These are phyloP conservation scores for Serendipita sp. DNA, from an alignment of 768 basidiomycete genomes.

Conservation along the genomic window DNA sequence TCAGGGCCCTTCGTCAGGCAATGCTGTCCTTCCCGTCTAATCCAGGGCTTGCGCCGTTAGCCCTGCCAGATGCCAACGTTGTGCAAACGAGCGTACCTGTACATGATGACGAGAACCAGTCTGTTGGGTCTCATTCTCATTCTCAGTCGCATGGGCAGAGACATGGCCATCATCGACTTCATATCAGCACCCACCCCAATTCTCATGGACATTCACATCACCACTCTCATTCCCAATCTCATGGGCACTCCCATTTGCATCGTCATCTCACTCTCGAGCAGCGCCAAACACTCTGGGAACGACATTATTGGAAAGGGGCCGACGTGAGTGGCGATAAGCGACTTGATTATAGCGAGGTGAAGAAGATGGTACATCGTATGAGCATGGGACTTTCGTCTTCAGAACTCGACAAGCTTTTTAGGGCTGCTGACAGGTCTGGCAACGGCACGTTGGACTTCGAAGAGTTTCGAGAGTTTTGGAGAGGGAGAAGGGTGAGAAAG, in stretches of 20 bases:
- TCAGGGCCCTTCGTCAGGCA: not conserved
- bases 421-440: conserved; percentile 20
- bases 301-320: conserved; percentile 65
- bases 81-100: not conserved
- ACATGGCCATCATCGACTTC: no score
- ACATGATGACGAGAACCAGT: not conserved
- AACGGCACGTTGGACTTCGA: not conserved
- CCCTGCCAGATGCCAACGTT: not conserved
- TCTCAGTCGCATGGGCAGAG: not conserved
- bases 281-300: conserved; percentile 58
- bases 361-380: conserved; percentile 51
- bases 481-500: not conserved
- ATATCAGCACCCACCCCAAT: not conserved
- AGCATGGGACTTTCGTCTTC: conserved; percentile 43
- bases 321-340: conserved; percentile 46
- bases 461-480: conserved; percentile 4
- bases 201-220: not conserved
- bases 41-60: not conserved
- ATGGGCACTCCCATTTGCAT: conserved; percentile 4
- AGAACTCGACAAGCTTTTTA: conserved; percentile 42
- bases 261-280: conserved; percentile 23
- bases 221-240: not conserved
- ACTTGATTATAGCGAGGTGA: conserved; percentile 55
- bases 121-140: not conserved
- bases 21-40: not conserved